phyloP scores from a whole-genome alignment of 371 early-diverging fungal genomes.

The Batkoa obscura region DNA sequence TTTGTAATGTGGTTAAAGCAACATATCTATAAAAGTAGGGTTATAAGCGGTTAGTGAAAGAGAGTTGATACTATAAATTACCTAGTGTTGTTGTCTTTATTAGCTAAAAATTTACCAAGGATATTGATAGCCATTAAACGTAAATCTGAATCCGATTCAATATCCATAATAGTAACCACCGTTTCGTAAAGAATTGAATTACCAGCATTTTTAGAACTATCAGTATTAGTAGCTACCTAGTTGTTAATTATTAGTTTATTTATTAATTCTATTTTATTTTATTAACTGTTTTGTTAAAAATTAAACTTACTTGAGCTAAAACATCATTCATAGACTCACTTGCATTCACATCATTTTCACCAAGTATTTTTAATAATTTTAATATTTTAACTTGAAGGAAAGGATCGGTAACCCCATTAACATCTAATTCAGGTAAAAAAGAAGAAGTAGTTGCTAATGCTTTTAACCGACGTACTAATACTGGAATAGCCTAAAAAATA shows the following conservation, averaged over 20 bases:
- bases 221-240: conserved; percentile 84
- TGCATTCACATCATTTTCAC: conserved; percentile 63
- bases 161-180: conserved; percentile 86
- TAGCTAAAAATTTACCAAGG: conserved; percentile 83
- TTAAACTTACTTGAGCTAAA: conserved; percentile 57
- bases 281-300: not conserved
- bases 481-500: conserved; percentile 41
- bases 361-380: conserved; percentile 71
- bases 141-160: conserved; percentile 75
- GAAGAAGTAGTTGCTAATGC: conserved; percentile 60
- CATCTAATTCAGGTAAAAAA: conserved; percentile 90
- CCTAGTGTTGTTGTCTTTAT: conserved; percentile 92
- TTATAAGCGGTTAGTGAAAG: not conserved
- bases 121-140: conserved; percentile 92
- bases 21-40: conserved; percentile 45
- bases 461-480: conserved; percentile 73
- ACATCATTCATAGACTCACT: conserved; percentile 92
- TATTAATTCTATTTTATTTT: too few species aligned
- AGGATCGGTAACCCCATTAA: conserved; percentile 88
- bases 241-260: not conserved
- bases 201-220: conserved; percentile 87
- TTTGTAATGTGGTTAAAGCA: conserved; percentile 80
- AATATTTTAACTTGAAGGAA: conserved; percentile 93
- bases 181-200: conserved; percentile 93
- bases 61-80: conserved; percentile 13